Conservation (phyloP, 805 yeast species). For the Kodamaea hsintzibuensis region DNA sequence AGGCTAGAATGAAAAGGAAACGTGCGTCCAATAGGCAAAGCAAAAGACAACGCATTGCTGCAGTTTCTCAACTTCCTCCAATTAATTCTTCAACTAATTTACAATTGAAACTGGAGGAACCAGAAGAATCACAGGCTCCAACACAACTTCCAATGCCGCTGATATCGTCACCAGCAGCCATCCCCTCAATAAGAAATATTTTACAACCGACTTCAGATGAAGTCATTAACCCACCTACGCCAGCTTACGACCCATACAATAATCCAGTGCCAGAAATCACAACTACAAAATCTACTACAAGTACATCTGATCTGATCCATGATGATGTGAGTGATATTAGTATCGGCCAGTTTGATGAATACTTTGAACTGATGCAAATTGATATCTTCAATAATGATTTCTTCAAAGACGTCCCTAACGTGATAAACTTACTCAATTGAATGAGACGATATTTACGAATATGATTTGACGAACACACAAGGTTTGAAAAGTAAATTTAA, state of each 20-base stretch:
- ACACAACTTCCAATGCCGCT: conserved; percentile 1
- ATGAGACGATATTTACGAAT: no score
- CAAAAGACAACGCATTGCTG: background rate
- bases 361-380: conserved; percentile 27
- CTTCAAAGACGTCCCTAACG: conserved; percentile 26
- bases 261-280: background rate
- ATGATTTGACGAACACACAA: no score
- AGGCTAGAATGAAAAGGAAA: background rate
- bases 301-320: conserved; percentile 4
- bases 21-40: background rate
- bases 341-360: conserved; percentile 18
- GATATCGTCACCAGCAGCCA: background rate
- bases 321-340: conserved; percentile 6
- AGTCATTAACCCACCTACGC: background rate
- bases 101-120: background rate
- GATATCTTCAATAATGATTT: conserved; percentile 29
- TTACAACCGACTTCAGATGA: background rate
- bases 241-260: conserved; percentile 6
- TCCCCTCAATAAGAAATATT: conserved; percentile 1
- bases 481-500: no score
- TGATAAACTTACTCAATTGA: conserved; percentile 14
- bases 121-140: background rate
- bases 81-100: background rate
- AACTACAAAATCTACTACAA: background rate
- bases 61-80: background rate